Base-by-base conservation (phyloP, 1,284 basidiomycete species). In the Leccinum insigne region DNA sequence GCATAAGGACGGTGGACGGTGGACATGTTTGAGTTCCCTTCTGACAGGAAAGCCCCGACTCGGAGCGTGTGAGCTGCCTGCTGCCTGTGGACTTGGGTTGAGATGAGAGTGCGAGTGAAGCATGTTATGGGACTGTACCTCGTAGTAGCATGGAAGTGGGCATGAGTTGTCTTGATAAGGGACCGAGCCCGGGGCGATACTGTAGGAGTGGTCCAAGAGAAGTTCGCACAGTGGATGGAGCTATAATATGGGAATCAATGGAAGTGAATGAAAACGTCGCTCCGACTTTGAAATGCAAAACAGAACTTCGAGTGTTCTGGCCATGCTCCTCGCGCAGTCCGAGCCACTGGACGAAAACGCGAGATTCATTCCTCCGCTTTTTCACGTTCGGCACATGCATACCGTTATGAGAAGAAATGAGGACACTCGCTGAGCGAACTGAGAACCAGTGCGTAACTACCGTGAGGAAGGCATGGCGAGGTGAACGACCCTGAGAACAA, bases 361-460 rank as follows among this genome's bases (percentile, higher is more conserved):
- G 76, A 78, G 74, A 78, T 78, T 75, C 77, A 78, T 78, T 76
- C 75, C 68, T 74, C 67, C 72, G 65, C 40, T 65, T 77, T 77
- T 73, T 77, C 66, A 73, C 67, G 69, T 62, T 70, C 62, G 68
- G 72, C 40, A 42, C 40, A 42, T 42, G 11, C 40, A 42, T 42
- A 40, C 40, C 40, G 40, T 42, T 42, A 42, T 16, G 40, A 42
- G 40, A 42, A 42, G 40, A 11, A 40, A 40, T 40, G 38, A 40
- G 38, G 38, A 40, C 38, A 40, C 38, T 26, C 26, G 5, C 38
- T 40, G 38, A 40, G 38, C 5, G 5, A 40, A 40, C 38, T 40
- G 38, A 40, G 38, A 40, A 4, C 38, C 11, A 38, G 38, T 38
- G 38, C 38, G 38, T 13, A 38, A 38, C 38, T 40, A 10, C 38